Evolutionary conservation across 2,329 filamentous ascomycete species (phyloP).

Genomic region (Arthroderma sp.): DNA sequence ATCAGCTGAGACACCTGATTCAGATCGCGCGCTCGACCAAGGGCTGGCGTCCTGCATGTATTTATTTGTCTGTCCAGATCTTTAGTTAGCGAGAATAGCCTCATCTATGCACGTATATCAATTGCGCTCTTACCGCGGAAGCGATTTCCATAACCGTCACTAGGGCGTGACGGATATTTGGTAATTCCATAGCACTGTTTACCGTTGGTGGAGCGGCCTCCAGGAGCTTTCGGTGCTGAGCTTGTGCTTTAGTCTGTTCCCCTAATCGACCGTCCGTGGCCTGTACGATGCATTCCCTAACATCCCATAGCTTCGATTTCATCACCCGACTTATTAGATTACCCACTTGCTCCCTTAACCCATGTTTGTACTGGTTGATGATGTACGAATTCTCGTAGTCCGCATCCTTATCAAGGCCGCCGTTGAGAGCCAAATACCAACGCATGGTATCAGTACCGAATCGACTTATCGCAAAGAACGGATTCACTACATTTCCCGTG

Average conservation of each 20-base stretch:
- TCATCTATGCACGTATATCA: conserved; percentile 15
- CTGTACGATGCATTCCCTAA: conserved; percentile 44
- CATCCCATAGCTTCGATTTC: conserved; percentile 55
- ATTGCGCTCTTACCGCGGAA: conserved; percentile 31
- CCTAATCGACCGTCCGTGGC: conserved; percentile 19
- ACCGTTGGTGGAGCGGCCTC: conserved; percentile 30
- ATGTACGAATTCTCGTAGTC: conserved; percentile 74
- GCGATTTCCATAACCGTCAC: conserved; percentile 42
- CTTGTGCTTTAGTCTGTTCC: conserved; percentile 18
- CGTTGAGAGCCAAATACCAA: conserved; percentile 74
- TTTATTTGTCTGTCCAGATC: conserved; percentile 44
- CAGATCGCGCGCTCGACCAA: conserved; percentile 46
- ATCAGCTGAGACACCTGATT: conserved; percentile 9
- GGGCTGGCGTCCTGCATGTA: conserved; percentile 53
- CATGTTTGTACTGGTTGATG: conserved; percentile 63
- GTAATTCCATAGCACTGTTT: conserved; percentile 45
- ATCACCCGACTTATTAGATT: conserved; percentile 65
- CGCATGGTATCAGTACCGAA: conserved; percentile 81
- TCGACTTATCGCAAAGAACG: conserved; percentile 76
- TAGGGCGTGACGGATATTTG: conserved; percentile 54
- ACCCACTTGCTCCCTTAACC: conserved; percentile 63
- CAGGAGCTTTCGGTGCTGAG: conserved; percentile 29
- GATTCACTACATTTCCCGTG: conserved; percentile 86
- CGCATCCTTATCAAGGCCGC: conserved; percentile 62
- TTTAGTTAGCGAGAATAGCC: too few relatives aligned